Base-by-base conservation (phyloP, 257 asterid species). In the Euphrasia confusa region DNA sequence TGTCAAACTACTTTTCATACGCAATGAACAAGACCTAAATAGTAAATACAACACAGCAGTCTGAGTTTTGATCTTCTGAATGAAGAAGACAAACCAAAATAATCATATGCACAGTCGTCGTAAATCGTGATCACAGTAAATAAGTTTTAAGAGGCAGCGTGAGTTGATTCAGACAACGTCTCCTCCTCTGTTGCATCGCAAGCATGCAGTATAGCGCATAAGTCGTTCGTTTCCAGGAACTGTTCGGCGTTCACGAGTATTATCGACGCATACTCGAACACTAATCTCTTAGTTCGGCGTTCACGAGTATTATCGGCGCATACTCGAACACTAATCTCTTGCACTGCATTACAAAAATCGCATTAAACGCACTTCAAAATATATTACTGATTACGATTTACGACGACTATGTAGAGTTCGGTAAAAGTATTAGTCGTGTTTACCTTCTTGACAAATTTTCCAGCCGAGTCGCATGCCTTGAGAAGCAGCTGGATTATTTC, bases 271-370 rank as follows among this genome's bases (percentile, higher is more conserved):
- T n/a, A n/a, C n/a, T n/a, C n/a, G n/a, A n/a, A n/a, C n/a, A n/a
- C n/a, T n/a, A n/a, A n/a, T n/a, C n/a, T n/a, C n/a, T n/a, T n/a
- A n/a, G n/a, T n/a, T n/a, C n/a, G 0, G 95, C 91, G 21, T 89
- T 86, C 40, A 80, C 63, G 10, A 92, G 86, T 73, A 92, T 73
- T 66, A 81, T 47, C 14, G 99, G 97, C 2, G 81, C 89, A 52
- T 89, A 93, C 77, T 89, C 95, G 26, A 89, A 82, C 10, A 93
- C 97, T 60, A 93, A 54, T 75, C 74, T 82, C 87, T 93, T 89
- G 54, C 99, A 93, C 99, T 93, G 90, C n/a, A n/a, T n/a, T n/a
- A 74, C 71, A 62, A 52, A 3, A 6, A 32, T 32, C 37, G 5
- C 7, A n/a, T n/a, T n/a, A n/a, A n/a, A n/a, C n/a, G n/a, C n/a